These are phyloP conservation scores for Coemansia sp. DNA, from an alignment of 371 early-diverging fungal species.

Conservation along the genomic window DNA sequence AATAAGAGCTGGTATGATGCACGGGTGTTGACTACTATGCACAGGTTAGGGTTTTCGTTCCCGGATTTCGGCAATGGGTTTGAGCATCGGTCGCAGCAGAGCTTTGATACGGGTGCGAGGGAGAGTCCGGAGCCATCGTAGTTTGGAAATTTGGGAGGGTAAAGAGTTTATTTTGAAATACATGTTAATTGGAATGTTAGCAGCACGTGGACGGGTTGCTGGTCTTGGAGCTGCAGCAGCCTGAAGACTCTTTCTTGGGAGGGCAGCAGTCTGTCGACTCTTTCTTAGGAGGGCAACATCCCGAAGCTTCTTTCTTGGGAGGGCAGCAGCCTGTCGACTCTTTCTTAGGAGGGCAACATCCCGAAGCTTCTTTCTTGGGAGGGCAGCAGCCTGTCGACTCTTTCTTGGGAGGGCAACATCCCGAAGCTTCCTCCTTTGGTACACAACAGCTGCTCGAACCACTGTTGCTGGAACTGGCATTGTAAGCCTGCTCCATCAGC, in stretches of 20 bases:
- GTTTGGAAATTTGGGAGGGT: too few relatives aligned
- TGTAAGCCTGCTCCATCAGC: constrained; percentile 7
- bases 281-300: neutral
- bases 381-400: neutral
- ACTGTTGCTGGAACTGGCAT: constrained; percentile 1
- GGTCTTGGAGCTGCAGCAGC: neutral
- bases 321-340: neutral
- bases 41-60: constrained; percentile 36
- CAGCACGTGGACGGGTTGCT: neutral
- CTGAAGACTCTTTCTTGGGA: neutral
- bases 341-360: neutral
- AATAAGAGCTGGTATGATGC: constrained; percentile 62
- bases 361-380: neutral
- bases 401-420: constrained; percentile 1
- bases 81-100: constrained; percentile 51
- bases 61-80: constrained; percentile 49
- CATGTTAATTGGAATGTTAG: neutral
- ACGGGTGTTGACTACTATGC: constrained; percentile 55
- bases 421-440: neutral
- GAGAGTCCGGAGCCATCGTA: neutral
- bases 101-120: constrained; percentile 26
- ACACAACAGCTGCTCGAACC: constrained; percentile 1
- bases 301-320: neutral
- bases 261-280: neutral
- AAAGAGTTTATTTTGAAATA: neutral